These are phyloP conservation scores for Leccinum subspadiceum DNA, from an alignment of 1,284 basidiomycete genomes.

Conservation along the genomic window DNA sequence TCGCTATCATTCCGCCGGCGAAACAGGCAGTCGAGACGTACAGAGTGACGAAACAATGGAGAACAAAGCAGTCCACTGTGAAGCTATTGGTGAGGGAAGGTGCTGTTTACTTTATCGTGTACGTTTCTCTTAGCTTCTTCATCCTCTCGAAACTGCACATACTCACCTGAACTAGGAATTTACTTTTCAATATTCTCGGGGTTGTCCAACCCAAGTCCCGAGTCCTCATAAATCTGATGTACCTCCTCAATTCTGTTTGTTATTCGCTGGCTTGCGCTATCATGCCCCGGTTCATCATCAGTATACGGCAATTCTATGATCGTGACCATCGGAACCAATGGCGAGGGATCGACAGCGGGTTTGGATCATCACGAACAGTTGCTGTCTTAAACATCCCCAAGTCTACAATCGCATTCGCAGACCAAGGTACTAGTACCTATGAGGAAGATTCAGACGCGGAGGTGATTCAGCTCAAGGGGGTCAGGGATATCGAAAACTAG, in stretches of 20 bases:
- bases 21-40: conserved; percentile 13
- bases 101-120: conserved; percentile 18
- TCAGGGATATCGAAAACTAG: neutral
- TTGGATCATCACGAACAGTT: neutral
- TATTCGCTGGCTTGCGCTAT: neutral
- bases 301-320: neutral
- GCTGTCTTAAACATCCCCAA: neutral
- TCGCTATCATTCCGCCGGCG: conserved; percentile 7
- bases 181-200: conserved; percentile 8
- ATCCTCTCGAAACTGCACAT: neutral
- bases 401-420: no score
- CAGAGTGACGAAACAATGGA: conserved; percentile 11
- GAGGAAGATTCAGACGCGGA: neutral
- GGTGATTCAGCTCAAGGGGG: neutral
- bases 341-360: neutral
- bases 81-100: conserved; percentile 16
- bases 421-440: neutral
- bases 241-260: neutral
- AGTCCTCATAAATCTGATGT: neutral
- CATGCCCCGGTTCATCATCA: neutral
- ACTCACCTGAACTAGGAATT: neutral
- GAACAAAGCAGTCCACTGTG: conserved; percentile 8
- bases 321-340: neutral
- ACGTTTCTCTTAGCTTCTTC: neutral
- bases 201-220: neutral